Conservation (phyloP, 441 rosid genomes). For the Syzygium malaccense region DNA sequence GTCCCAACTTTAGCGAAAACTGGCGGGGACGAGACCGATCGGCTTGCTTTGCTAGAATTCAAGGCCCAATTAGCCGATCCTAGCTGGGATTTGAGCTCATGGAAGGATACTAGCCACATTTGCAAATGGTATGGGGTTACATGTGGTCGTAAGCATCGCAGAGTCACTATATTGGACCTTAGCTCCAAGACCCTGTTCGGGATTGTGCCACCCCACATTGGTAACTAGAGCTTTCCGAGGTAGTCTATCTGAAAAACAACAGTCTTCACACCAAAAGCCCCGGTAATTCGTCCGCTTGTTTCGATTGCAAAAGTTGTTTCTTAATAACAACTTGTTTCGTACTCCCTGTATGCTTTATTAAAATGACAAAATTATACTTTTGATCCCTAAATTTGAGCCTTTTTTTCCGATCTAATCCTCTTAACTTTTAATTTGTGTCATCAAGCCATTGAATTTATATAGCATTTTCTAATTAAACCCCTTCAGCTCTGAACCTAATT, state of each 20-base stretch:
- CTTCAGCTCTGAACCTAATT: too few species aligned
- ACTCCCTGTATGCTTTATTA: too few species aligned
- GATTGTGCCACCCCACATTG: rapidly evolving
- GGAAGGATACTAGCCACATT: background rate
- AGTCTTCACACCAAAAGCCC: background rate
- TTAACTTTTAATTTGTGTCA: too few species aligned
- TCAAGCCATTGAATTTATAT: too few species aligned
- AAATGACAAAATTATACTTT: too few species aligned
- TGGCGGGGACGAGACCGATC: background rate
- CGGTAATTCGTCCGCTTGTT: background rate
- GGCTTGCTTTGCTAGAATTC: background rate
- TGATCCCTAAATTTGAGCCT: too few species aligned
- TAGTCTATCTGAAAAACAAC: rapidly evolving
- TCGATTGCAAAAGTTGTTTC: background rate
- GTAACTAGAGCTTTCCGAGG: background rate
- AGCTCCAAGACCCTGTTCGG: rapidly evolving
- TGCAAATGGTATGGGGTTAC: rapidly evolving
- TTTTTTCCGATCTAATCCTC: too few species aligned
- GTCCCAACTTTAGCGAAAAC: background rate
- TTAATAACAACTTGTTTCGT: too few species aligned
- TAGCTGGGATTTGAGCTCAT: background rate
- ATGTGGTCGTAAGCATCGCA: background rate
- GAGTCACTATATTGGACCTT: background rate
- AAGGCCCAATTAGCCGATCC: background rate
- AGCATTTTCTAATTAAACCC: too few species aligned